phyloP scores from a whole-genome alignment of 306 rosid species.

The Cucumis melo region DNA sequence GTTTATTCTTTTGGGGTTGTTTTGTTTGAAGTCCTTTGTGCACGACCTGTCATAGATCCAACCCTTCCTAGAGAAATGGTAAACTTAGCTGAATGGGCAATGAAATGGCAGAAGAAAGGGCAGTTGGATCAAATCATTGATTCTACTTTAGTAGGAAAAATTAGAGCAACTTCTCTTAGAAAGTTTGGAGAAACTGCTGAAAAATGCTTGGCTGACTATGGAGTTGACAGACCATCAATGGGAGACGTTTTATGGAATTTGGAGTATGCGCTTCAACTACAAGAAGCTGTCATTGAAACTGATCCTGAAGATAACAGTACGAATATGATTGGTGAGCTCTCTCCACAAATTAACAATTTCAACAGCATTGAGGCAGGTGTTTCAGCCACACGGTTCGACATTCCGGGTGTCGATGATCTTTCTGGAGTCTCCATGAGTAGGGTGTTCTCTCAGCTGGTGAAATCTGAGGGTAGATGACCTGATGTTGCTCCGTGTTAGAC shows the following conservation, averaged over 20 bases:
- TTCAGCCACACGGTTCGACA: conserved; percentile 30
- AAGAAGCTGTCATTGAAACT: conserved; percentile 49
- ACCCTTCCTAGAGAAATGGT: conserved; percentile 78
- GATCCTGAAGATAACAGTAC: conserved; percentile 81
- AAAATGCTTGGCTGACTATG: conserved; percentile 75
- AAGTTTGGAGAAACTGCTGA: conserved; percentile 85
- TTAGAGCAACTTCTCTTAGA: conserved; percentile 63
- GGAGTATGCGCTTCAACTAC: conserved; percentile 79
- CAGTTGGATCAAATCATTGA: conserved; percentile 73
- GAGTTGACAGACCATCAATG: conserved; percentile 80
- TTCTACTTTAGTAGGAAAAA: conserved; percentile 41
- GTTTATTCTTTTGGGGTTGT: conserved; percentile 89
- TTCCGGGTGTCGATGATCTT: conserved; percentile 44
- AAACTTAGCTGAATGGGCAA: conserved; percentile 87
- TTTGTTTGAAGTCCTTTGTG: conserved; percentile 72
- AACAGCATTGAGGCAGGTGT: conserved; percentile 18
- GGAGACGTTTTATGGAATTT: conserved; percentile 87
- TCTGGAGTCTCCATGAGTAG: conserved; percentile 87
- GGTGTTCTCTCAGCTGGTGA: conserved; percentile 82
- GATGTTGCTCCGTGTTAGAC: background rate
- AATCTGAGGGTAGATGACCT: conserved; percentile 67
- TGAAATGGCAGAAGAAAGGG: conserved; percentile 81
- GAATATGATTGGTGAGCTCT: conserved; percentile 71
- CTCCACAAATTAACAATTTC: conserved; percentile 65
- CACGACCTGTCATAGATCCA: conserved; percentile 84